Percentiles rank a stretch among this genome's conserved stretches.
Evolutionary conservation across 2,329 filamentous ascomycete genomes (phyloP).

Genomic region (Thielaviopsis punctulata): DNA sequence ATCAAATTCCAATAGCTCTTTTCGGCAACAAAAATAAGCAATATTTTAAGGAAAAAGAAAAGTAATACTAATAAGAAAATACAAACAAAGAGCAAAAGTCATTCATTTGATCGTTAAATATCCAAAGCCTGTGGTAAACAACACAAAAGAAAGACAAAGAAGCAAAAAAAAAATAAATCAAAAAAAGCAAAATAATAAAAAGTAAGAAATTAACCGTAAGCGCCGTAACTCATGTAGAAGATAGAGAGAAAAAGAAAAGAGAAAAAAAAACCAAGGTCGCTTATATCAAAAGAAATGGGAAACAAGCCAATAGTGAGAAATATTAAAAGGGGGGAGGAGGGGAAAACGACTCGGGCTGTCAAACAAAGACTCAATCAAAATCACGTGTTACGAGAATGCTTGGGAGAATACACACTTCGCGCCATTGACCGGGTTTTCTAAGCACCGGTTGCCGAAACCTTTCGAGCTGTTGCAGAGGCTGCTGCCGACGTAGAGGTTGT

Average conservation of each 20-base stretch:
- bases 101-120: constrained; percentile 12
- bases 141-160: not conserved
- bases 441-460: constrained; percentile 29
- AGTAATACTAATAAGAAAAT: not conserved
- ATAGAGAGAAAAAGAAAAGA: not conserved
- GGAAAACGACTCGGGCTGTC: not conserved
- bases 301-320: not conserved
- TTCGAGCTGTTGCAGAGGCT: constrained; percentile 28
- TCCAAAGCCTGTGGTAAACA: constrained; percentile 5
- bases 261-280: not conserved
- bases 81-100: constrained; percentile 6
- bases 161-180: not conserved
- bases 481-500: constrained; percentile 15
- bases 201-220: not conserved
- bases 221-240: not conserved
- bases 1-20: too few relatives aligned
- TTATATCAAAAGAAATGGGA: not conserved
- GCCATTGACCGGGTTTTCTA: constrained; percentile 16
- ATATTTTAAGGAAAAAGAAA: not conserved
- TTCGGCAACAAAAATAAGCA: not conserved
- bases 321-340: not conserved
- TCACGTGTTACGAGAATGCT: constrained; percentile 14
- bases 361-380: not conserved
- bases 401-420: constrained; percentile 13
- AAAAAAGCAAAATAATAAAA: not conserved